Conservation (phyloP, 148 eudicot species). For the Heliamphora exappendiculata region DNA sequence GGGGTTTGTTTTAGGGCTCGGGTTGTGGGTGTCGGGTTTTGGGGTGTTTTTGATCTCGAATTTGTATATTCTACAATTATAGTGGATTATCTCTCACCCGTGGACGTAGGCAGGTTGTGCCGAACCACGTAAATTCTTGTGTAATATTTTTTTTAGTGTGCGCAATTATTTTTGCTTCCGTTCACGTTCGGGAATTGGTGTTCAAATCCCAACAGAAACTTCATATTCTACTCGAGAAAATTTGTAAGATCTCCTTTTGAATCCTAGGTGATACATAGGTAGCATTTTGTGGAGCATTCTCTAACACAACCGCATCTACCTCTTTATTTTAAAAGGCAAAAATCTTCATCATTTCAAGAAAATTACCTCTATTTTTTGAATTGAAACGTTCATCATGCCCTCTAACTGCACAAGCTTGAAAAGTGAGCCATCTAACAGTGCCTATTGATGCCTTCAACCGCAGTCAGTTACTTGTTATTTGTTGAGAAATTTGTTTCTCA, state of each 20-base stretch:
- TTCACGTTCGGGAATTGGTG: too few relatives aligned
- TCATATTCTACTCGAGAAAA: neutral
- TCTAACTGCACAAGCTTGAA: conserved; percentile 15
- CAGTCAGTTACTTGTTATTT: neutral
- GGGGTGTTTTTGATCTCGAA: too few relatives aligned
- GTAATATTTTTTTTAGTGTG: too few relatives aligned
- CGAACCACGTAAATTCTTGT: too few relatives aligned
- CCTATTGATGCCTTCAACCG: conserved; percentile 1
- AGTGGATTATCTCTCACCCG: too few relatives aligned
- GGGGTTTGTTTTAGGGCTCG: too few relatives aligned
- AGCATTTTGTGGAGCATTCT: neutral
- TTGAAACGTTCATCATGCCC: conserved; percentile 6
- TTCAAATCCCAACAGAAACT: too few relatives aligned
- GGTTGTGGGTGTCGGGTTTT: too few relatives aligned
- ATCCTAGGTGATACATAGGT: neutral
- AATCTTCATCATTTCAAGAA: conserved; percentile 5
- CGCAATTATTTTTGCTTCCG: too few relatives aligned
- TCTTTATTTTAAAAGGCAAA: neutral
- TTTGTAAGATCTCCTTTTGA: neutral
- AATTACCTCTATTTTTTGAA: conserved; percentile 2
- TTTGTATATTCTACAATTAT: too few relatives aligned
- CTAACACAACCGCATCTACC: neutral
- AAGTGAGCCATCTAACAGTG: conserved; percentile 5
- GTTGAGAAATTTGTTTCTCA: neutral
- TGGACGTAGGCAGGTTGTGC: too few relatives aligned